These are phyloP conservation scores for Elongisporangium anandrum DNA, from an alignment of 352 stramenopile genomes.

Conservation along the genomic window DNA sequence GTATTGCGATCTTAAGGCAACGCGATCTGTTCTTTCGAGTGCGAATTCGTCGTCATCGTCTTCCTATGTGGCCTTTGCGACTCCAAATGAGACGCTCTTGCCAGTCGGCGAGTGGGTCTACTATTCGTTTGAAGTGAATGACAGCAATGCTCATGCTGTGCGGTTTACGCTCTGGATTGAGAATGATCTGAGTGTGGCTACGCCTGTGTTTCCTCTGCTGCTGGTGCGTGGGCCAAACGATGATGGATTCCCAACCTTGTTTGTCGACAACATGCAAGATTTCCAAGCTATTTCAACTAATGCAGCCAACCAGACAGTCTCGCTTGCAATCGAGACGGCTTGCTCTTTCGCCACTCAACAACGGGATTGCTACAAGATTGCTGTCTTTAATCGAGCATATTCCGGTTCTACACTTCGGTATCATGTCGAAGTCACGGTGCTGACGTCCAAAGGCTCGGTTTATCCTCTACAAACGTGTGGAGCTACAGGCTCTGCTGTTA, in stretches of 20 bases:
- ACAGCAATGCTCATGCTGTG: constrained; percentile 31
- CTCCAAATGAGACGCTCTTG: constrained; percentile 18
- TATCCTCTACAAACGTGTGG: constrained; percentile 21
- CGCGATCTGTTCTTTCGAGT: constrained; percentile 10
- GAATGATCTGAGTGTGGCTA: constrained; percentile 24
- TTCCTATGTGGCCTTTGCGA: constrained; percentile 23
- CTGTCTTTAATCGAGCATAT: constrained; percentile 57
- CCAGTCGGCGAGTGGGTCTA: constrained; percentile 52
- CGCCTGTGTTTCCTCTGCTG: constrained; percentile 47
- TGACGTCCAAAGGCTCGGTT: constrained; percentile 14
- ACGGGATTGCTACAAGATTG: constrained; percentile 68
- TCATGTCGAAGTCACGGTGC: constrained; percentile 32
- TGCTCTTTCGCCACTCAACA: constrained; percentile 31
- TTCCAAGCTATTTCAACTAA: constrained; percentile 30
- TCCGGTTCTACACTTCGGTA: constrained; percentile 43
- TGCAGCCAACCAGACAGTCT: constrained; percentile 24
- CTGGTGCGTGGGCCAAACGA: constrained; percentile 48
- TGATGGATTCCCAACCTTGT: constrained; percentile 47
- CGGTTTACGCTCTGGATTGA: constrained; percentile 44
- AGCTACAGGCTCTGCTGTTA: constrained; percentile 11
- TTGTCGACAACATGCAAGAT: constrained; percentile 38
- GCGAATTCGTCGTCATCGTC: constrained; percentile 3
- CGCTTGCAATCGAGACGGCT: constrained; percentile 32
- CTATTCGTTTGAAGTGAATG: constrained; percentile 58
- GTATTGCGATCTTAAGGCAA: constrained; percentile 39